phyloP scores from a whole-genome alignment of 2,329 filamentous ascomycete genomes.

The Corinectria fuckeliana region DNA sequence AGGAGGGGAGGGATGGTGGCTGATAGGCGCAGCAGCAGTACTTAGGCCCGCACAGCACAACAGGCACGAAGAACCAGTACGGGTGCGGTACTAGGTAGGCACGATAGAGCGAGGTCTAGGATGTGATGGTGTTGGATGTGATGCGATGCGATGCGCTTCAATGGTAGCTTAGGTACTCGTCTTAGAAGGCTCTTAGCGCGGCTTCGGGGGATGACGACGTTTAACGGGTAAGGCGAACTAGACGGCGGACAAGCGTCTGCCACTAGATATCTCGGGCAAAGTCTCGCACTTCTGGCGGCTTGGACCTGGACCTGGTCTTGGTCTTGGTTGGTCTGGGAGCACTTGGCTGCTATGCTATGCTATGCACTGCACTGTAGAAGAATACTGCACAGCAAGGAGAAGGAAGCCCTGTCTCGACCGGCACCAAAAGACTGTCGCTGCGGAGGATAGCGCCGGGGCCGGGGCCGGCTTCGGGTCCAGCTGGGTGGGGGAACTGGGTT shows the following conservation, averaged over 20 bases:
- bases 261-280: conserved; percentile 9
- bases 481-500: conserved; percentile 20
- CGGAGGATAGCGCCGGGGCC: conserved; percentile 30
- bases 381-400: conserved; percentile 12
- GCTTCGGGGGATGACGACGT: conserved; percentile 3
- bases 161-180: too few species aligned
- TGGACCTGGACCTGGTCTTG: conserved; percentile 17
- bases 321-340: too few species aligned
- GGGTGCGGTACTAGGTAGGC: conserved; percentile 10
- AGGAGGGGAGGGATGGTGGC: conserved; percentile 17
- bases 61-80: conserved; percentile 7
- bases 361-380: too few species aligned
- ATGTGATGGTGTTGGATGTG: conserved; percentile 16
- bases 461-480: conserved; percentile 35
- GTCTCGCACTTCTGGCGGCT: conserved; percentile 10
- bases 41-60: conserved; percentile 18
- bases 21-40: conserved; percentile 21
- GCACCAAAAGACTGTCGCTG: conserved; percentile 14
- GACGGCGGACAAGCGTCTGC: conserved; percentile 10
- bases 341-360: not conserved
- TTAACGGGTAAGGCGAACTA: not conserved
- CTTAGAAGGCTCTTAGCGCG: conserved; percentile 14
- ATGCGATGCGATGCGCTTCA: conserved; percentile 20
- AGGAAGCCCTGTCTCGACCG: conserved; percentile 22
- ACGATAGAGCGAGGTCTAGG: conserved; percentile 10